These are phyloP conservation scores for Apophysomyces sp. DNA, from an alignment of 371 early-diverging fungal species.

Conservation along the genomic window DNA sequence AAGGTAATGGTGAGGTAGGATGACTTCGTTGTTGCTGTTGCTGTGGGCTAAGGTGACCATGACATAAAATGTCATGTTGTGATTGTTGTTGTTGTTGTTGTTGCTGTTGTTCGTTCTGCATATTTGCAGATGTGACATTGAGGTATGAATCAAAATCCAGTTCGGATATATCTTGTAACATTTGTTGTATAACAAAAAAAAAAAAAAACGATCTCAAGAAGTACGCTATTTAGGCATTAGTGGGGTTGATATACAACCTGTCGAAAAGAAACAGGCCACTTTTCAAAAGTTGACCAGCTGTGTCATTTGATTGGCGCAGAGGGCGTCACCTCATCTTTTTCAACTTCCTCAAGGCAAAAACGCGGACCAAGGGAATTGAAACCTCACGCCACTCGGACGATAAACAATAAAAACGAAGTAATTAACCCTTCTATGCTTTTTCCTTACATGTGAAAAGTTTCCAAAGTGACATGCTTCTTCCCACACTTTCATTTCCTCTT, in stretches of 20 bases:
- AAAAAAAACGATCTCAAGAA: not conserved
- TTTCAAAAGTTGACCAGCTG: not conserved
- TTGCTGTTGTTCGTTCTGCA: slow-evolving; percentile 16
- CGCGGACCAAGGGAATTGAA: not conserved
- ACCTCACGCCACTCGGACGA: slow-evolving; percentile 2
- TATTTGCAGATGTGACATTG: slow-evolving; percentile 11
- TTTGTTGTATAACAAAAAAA: slow-evolving; percentile 1
- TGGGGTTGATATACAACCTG: not conserved
- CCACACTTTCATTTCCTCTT: too few species aligned
- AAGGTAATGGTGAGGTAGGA: not conserved
- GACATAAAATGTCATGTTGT: slow-evolving; percentile 26
- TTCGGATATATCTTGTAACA: slow-evolving; percentile 15
- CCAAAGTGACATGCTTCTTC: not conserved
- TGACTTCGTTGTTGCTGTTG: slow-evolving; percentile 5
- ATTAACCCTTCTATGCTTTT: not conserved
- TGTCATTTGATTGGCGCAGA: slow-evolving; percentile 9
- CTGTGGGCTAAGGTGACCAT: slow-evolving; percentile 27
- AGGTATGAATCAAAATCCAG: slow-evolving; percentile 23
- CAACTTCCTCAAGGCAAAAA: slow-evolving; percentile 4
- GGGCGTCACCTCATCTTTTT: slow-evolving; percentile 17
- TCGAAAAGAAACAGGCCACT: slow-evolving; percentile 13
- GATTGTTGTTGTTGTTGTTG: slow-evolving; percentile 26
- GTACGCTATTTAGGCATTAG: not conserved
- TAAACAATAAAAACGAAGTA: slow-evolving; percentile 1
- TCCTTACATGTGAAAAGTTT: slow-evolving; percentile 1